These are phyloP conservation scores for Apiotrichum sp. DNA, from an alignment of 1,284 basidiomycete species.

Conservation along the genomic window DNA sequence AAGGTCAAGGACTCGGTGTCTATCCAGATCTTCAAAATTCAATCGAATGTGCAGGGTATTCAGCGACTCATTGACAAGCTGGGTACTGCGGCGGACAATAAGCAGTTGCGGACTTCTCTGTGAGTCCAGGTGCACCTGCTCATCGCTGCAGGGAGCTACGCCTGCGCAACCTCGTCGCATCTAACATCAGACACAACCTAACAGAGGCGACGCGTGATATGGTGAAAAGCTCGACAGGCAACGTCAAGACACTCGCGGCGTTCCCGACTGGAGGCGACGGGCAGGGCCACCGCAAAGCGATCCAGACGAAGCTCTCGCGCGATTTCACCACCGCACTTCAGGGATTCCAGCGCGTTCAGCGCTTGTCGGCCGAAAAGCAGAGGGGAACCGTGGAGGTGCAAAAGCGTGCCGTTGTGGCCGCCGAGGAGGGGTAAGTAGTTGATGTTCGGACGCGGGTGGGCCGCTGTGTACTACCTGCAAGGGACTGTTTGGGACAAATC, in stretches of 20 bases:
- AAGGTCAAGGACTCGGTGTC: conserved; percentile 77
- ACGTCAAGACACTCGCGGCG: conserved; percentile 75
- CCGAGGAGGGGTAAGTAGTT: conserved; percentile 29
- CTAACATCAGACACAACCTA: conserved; percentile 57
- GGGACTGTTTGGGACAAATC: no score
- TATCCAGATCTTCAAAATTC: conserved; percentile 97
- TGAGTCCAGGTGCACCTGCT: conserved; percentile 15
- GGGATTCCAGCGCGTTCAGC: conserved; percentile 85
- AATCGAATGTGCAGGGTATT: conserved; percentile 92
- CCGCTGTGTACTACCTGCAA: no score
- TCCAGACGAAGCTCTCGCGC: conserved; percentile 81
- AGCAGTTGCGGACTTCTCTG: conserved; percentile 53
- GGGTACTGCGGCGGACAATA: conserved; percentile 70
- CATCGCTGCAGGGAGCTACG: no score
- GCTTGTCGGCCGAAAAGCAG: conserved; percentile 79
- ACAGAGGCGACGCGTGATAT: conserved; percentile 90
- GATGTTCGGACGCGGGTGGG: not conserved
- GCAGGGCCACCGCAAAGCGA: conserved; percentile 41
- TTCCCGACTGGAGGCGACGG: conserved; percentile 53
- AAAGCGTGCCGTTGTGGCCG: conserved; percentile 35
- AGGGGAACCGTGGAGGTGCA: conserved; percentile 70
- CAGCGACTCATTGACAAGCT: conserved; percentile 86
- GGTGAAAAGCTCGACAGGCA: conserved; percentile 86
- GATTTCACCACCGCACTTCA: conserved; percentile 85
- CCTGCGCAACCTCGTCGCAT: no score